Percentiles rank a stretch among this genome's conserved stretches.
Conservation (phyloP, 2,329 filamentous ascomycete species). For the Diplocarpon rosae region DNA sequence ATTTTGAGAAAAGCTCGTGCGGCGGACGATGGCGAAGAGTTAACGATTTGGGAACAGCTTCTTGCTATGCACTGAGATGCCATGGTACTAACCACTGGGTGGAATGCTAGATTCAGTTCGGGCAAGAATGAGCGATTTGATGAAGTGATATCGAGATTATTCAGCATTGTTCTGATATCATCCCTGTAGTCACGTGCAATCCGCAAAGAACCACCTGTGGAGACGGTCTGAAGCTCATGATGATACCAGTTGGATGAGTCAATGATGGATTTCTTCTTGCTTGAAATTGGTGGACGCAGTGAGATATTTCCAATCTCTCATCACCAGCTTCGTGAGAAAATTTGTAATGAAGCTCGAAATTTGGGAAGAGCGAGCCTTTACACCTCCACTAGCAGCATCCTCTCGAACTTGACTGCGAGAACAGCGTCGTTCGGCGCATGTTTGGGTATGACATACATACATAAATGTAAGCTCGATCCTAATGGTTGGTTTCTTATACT, state of each 20-base stretch:
- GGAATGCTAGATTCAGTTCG: not conserved
- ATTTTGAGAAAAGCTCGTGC: conserved; percentile 23
- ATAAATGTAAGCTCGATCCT: too few species aligned
- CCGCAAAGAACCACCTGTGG: not conserved
- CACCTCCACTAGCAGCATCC: too few species aligned
- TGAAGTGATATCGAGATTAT: not conserved
- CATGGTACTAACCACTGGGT: conserved; percentile 11
- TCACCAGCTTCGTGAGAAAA: too few species aligned
- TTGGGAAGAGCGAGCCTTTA: too few species aligned
- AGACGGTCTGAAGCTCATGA: not conserved
- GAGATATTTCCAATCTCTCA: too few species aligned
- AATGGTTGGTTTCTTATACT: too few species aligned
- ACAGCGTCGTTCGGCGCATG: too few species aligned
- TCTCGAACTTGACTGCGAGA: too few species aligned
- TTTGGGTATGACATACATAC: too few species aligned
- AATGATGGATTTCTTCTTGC: not conserved
- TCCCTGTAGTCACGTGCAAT: conserved; percentile 1
- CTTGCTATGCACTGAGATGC: conserved; percentile 17
- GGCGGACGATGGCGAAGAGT: conserved; percentile 13
- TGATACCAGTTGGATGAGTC: not conserved
- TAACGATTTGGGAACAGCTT: conserved; percentile 16
- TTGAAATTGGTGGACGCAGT: too few species aligned
- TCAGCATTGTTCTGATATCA: conserved; percentile 2
- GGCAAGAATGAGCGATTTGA: not conserved
- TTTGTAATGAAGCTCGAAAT: too few species aligned